These are phyloP conservation scores for Penicillium sp. DNA, from an alignment of 2,329 filamentous ascomycete species.

Conservation along the genomic window DNA sequence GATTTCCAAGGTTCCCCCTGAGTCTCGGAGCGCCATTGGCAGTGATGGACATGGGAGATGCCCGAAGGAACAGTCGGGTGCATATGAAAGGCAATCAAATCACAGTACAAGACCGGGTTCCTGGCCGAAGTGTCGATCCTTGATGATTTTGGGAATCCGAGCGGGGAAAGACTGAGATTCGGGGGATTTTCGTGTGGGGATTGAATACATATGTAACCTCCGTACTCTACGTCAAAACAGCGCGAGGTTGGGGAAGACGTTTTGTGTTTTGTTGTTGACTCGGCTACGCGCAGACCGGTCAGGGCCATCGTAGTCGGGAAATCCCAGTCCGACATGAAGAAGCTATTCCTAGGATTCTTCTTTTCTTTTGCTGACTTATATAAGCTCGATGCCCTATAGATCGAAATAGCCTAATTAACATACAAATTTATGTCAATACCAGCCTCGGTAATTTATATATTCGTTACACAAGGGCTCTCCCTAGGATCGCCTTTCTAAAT, in stretches of 20 bases:
- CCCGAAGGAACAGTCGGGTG: not conserved
- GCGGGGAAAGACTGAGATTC: slow-evolving; percentile 16
- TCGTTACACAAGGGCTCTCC: no score
- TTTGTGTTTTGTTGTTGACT: not conserved
- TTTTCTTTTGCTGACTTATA: no score
- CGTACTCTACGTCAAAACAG: slow-evolving; percentile 3
- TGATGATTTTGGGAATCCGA: slow-evolving; percentile 11
- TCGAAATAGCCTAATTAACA: not conserved
- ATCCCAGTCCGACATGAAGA: not conserved
- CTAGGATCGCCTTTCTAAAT: no score
- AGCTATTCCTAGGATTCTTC: not conserved
- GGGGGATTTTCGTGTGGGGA: slow-evolving; percentile 3
- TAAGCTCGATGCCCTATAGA: not conserved
- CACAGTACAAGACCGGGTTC: not conserved
- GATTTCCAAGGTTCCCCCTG: not conserved
- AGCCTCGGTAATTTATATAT: no score
- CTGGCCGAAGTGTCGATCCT: slow-evolving; percentile 13
- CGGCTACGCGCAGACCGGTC: not conserved
- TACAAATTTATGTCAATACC: no score
- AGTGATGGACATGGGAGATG: slow-evolving; percentile 1
- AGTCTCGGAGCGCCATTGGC: not conserved
- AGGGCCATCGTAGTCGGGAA: no score
- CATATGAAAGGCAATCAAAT: not conserved
- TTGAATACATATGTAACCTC: slow-evolving; percentile 17
- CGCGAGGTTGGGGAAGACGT: not conserved